phyloP scores from a whole-genome alignment of 306 rosid genomes.

The Parietaria judaica region DNA sequence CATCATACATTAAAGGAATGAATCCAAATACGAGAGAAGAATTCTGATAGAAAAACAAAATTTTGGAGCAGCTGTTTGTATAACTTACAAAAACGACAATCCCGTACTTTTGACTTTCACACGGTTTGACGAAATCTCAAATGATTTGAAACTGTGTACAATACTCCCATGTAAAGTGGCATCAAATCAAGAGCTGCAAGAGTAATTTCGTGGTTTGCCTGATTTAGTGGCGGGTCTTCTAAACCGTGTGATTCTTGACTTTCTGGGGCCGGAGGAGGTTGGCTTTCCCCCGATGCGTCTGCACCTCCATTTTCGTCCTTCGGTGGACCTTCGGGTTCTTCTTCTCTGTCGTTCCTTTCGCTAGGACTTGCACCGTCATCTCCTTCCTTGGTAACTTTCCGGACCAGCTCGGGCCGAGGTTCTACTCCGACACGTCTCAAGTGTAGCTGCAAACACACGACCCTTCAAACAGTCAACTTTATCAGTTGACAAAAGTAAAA shows the following conservation, averaged over 20 bases:
- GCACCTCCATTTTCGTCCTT: constrained; percentile 35
- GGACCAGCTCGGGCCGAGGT: constrained; percentile 66
- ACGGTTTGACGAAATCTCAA: constrained; percentile 37
- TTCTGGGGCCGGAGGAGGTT: constrained; percentile 44
- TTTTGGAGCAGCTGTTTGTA: not conserved
- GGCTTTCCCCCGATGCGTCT: constrained; percentile 39
- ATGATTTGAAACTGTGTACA: constrained; percentile 37
- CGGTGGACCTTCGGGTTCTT: constrained; percentile 45
- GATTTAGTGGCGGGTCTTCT: constrained; percentile 17
- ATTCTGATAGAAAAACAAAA: not conserved
- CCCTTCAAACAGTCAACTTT: constrained; percentile 5
- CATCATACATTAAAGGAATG: not conserved
- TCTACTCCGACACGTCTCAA: constrained; percentile 96
- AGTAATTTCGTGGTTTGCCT: constrained; percentile 13
- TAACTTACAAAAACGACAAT: constrained; percentile 11
- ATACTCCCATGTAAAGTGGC: constrained; percentile 26
- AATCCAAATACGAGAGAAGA: not conserved
- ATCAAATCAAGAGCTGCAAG: constrained; percentile 26
- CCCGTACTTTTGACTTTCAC: constrained; percentile 24
- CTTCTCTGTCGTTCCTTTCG: constrained; percentile 38
- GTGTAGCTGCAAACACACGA: constrained; percentile 49
- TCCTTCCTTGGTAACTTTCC: constrained; percentile 44
- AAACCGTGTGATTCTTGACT: constrained; percentile 53
- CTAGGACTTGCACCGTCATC: constrained; percentile 65
- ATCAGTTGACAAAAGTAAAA: too few relatives aligned